Conservation (phyloP, 2,329 filamentous ascomycete genomes). For the Pyrenochaeta sp. region DNA sequence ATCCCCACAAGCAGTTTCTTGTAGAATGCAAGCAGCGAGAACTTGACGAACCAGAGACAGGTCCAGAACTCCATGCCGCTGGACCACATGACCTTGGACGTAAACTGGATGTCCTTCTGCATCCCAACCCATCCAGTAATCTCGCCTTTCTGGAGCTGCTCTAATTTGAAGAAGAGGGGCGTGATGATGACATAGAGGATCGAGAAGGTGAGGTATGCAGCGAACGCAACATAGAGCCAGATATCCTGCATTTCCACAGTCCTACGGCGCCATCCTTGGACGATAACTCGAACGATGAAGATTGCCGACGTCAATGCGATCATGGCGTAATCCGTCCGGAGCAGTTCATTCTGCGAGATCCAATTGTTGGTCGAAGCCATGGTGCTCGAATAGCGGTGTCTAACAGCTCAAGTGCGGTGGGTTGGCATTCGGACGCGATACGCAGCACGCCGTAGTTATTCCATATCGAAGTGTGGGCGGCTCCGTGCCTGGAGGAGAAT, state of each 20-base stretch:
- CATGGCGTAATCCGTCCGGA: slow-evolving; percentile 23
- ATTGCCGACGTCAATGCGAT: slow-evolving; percentile 27
- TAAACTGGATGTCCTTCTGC: slow-evolving; percentile 37
- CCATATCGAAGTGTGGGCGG: not conserved
- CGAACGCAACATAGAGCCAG: slow-evolving; percentile 35
- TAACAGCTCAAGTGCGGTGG: not conserved
- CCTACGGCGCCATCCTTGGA: slow-evolving; percentile 20
- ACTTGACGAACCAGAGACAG: slow-evolving; percentile 53
- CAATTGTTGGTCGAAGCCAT: slow-evolving; percentile 26
- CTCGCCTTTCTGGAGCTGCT: slow-evolving; percentile 28
- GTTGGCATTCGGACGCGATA: not conserved
- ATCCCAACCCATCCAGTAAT: slow-evolving; percentile 38
- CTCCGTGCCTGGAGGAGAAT: not conserved
- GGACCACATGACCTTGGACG: slow-evolving; percentile 52
- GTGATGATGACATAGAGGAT: slow-evolving; percentile 48
- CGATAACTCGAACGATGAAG: slow-evolving; percentile 15
- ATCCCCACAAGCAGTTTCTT: slow-evolving; percentile 48
- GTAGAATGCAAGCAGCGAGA: slow-evolving; percentile 52
- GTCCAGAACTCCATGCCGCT: slow-evolving; percentile 51
- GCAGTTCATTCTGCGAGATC: slow-evolving; percentile 22
- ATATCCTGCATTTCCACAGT: slow-evolving; percentile 17
- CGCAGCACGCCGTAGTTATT: not conserved
- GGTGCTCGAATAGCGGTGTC: slow-evolving; percentile 1
- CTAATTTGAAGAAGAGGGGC: slow-evolving; percentile 44
- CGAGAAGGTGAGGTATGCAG: slow-evolving; percentile 37